Conservation (phyloP, 257 asterid genomes). For the Knoxia roxburghii region DNA sequence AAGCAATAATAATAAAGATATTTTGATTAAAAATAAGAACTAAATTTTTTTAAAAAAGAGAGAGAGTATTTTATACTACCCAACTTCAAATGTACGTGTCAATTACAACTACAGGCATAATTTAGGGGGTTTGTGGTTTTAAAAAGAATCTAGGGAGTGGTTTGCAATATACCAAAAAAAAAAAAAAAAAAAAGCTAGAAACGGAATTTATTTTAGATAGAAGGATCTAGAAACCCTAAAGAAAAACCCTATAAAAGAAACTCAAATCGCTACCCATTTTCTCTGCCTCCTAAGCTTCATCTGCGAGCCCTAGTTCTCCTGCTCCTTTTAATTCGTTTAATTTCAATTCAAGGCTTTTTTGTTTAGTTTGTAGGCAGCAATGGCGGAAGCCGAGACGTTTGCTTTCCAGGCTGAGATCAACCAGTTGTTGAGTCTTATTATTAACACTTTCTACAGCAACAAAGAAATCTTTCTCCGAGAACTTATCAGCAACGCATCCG, state of each 20-base stretch:
- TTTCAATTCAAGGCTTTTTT: too few species aligned
- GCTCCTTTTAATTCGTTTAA: too few species aligned
- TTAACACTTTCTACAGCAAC: conserved; percentile 56
- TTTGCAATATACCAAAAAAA: not conserved
- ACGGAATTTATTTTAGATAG: conserved; percentile 10
- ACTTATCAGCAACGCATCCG: conserved; percentile 49
- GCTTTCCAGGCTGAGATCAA: conserved; percentile 63
- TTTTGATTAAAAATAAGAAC: too few species aligned
- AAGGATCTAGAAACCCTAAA: conserved; percentile 65
- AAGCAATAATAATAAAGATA: too few species aligned
- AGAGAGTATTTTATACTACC: too few species aligned
- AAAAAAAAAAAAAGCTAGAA: not conserved
- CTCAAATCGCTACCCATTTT: not conserved
- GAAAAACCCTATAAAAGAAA: conserved; percentile 6
- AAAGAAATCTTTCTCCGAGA: conserved; percentile 62
- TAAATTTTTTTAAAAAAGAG: too few species aligned
- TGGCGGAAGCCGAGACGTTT: conserved; percentile 47
- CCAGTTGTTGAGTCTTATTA: conserved; percentile 46
- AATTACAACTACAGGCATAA: too few species aligned
- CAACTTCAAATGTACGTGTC: too few species aligned
- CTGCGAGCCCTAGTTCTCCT: conserved; percentile 6
- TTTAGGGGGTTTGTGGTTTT: too few species aligned
- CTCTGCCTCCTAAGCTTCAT: not conserved
- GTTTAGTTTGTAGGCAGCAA: not conserved
- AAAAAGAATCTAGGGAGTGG: not conserved